phyloP scores from a whole-genome alignment of 257 asterid species.

The Nyctanthes arbortristis region DNA sequence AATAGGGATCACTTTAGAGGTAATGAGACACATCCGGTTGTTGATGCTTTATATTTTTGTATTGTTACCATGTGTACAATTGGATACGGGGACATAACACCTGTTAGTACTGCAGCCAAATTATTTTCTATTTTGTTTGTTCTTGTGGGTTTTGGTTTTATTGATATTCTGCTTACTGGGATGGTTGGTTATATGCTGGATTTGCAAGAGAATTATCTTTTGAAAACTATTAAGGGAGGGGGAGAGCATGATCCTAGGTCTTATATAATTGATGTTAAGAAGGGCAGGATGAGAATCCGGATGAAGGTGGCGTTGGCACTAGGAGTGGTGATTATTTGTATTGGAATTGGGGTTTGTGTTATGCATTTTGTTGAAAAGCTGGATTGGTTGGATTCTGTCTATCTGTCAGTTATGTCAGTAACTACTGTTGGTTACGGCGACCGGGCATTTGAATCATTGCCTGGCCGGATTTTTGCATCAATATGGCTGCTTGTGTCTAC shows the following conservation, averaged over 20 bases:
- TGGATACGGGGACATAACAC: slow-evolving; percentile 95
- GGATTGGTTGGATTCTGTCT: slow-evolving; percentile 77
- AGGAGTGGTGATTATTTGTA: slow-evolving; percentile 84
- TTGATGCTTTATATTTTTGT: slow-evolving; percentile 92
- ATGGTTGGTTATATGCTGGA: slow-evolving; percentile 92
- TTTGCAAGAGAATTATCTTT: slow-evolving; percentile 79
- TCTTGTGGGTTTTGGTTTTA: slow-evolving; percentile 90
- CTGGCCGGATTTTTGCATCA: slow-evolving; percentile 86
- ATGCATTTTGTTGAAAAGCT: slow-evolving; percentile 84
- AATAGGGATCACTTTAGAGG: slow-evolving; percentile 62
- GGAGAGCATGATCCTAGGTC: slow-evolving; percentile 59
- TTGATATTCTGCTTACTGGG: slow-evolving; percentile 80
- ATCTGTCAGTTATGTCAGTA: slow-evolving; percentile 92
- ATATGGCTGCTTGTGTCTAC: slow-evolving; percentile 95
- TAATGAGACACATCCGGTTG: slow-evolving; percentile 75
- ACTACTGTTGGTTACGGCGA: slow-evolving; percentile 98
- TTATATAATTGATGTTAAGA: slow-evolving; percentile 81
- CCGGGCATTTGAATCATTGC: slow-evolving; percentile 67
- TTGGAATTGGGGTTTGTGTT: slow-evolving; percentile 74
- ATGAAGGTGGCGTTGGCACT: slow-evolving; percentile 90
- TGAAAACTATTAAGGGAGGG: slow-evolving; percentile 59
- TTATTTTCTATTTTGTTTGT: slow-evolving; percentile 80
- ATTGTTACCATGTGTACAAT: slow-evolving; percentile 97
- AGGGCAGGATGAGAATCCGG: slow-evolving; percentile 95
- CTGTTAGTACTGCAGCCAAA: slow-evolving; percentile 62